Conservation (phyloP, 2,329 filamentous ascomycete genomes). For the Corynespora cassiicola region DNA sequence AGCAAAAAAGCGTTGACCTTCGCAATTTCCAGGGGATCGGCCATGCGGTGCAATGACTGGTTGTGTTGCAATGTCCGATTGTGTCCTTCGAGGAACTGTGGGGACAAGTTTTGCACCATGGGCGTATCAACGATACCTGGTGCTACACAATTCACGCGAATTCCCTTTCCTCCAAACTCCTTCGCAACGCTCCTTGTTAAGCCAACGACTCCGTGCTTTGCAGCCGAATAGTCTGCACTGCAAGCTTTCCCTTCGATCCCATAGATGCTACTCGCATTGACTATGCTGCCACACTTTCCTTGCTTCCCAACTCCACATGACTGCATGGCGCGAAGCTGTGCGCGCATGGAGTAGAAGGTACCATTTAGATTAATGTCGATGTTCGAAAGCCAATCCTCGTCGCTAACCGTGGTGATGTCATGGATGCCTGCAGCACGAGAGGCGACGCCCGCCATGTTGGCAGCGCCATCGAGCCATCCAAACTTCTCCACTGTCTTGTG, state of each 20-base stretch:
- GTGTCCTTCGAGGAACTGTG: conserved; percentile 6
- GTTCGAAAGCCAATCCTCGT: conserved; percentile 38
- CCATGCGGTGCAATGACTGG: conserved; percentile 7
- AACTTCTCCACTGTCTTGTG: conserved; percentile 39
- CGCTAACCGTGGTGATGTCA: conserved; percentile 32
- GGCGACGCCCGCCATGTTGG: conserved; percentile 49
- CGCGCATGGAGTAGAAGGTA: conserved; percentile 38
- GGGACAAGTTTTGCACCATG: conserved; percentile 8
- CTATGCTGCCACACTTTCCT: conserved; percentile 24
- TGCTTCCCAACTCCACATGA: conserved; percentile 20
- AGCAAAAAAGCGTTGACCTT: conserved; percentile 9
- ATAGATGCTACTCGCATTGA: conserved; percentile 56
- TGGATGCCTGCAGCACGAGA: no score
- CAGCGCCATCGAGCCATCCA: conserved; percentile 47
- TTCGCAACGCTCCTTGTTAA: conserved; percentile 42
- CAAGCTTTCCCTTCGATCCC: conserved; percentile 52
- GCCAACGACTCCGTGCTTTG: conserved; percentile 44
- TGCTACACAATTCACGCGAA: conserved; percentile 26
- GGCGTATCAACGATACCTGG: conserved; percentile 8
- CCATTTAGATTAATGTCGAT: conserved; percentile 41
- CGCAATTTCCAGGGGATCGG: conserved; percentile 7
- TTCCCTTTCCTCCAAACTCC: conserved; percentile 34
- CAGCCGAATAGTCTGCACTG: conserved; percentile 36
- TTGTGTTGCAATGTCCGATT: conserved; percentile 4
- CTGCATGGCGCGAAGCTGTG: conserved; percentile 44